Conservation (phyloP, 352 stramenopile genomes). For the Phytophthora hibernalis region DNA sequence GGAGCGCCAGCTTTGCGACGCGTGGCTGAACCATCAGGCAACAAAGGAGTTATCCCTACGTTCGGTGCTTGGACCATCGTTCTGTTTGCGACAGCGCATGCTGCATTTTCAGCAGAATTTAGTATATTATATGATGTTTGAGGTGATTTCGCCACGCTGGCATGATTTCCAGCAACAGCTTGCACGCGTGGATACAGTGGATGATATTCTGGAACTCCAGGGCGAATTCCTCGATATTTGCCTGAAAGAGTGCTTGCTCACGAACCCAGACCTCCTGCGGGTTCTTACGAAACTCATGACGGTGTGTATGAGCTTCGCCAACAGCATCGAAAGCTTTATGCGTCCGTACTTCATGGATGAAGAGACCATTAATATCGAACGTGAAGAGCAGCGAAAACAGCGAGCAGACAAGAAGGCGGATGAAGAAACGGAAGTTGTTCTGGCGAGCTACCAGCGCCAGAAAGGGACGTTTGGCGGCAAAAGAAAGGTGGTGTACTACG, state of each 20-base stretch:
- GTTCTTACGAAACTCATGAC: conserved; percentile 97
- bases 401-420: conserved; percentile 82
- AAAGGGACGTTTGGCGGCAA: conserved; percentile 45
- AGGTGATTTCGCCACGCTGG: conserved; percentile 95
- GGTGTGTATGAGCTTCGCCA: conserved; percentile 95
- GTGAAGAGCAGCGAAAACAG: conserved; percentile 77
- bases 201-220: conserved; percentile 96
- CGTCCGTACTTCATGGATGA: conserved; percentile 85
- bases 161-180: conserved; percentile 91
- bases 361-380: conserved; percentile 86
- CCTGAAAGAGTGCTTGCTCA: conserved; percentile 97
- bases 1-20: conserved; percentile 94
- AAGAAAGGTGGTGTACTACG: conserved; percentile 69
- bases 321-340: conserved; percentile 94
- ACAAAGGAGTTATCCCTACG: conserved; percentile 92
- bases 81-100: conserved; percentile 98
- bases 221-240: conserved; percentile 96
- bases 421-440: conserved; percentile 78
- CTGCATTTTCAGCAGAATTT: conserved; percentile 99
- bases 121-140: conserved; percentile 99
- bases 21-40: conserved; percentile 96
- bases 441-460: conserved; percentile 69
- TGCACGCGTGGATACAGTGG: conserved; percentile 83
- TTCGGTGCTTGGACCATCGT: conserved; percentile 90
- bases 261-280: conserved; percentile 94